These are phyloP conservation scores for Pleomassaria siparia DNA, from an alignment of 2,329 filamentous ascomycete genomes.

Conservation along the genomic window DNA sequence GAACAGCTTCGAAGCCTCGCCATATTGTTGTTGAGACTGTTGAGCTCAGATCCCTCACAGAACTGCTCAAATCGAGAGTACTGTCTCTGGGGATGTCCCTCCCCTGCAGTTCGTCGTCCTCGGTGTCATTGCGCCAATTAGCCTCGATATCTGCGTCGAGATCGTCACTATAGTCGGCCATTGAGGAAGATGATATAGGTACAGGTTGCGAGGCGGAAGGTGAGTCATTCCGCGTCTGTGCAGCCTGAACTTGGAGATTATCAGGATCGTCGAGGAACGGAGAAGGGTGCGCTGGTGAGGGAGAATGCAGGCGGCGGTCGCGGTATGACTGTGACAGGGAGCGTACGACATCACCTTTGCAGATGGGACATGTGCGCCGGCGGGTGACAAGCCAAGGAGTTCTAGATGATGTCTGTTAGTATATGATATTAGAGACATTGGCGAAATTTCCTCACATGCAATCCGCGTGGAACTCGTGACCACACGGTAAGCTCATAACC, in stretches of 20 bases:
- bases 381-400: constrained; percentile 96
- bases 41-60: constrained; percentile 33
- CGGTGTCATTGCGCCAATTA: constrained; percentile 40
- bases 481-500: constrained; percentile 96
- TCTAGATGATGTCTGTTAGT: constrained; percentile 51
- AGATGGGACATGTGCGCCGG: constrained; percentile 95
- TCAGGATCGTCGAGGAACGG: constrained; percentile 42
- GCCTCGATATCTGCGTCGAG: constrained; percentile 34
- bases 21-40: constrained; percentile 39
- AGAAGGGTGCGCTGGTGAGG: constrained; percentile 21
- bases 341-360: constrained; percentile 91
- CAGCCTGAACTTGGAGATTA: constrained; percentile 49
- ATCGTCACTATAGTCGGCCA: constrained; percentile 8
- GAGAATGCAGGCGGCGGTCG: constrained; percentile 22
- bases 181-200: constrained; percentile 24
- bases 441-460: constrained; percentile 83
- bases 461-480: constrained; percentile 95
- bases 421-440: constrained; percentile 4
- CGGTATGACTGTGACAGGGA: constrained; percentile 39
- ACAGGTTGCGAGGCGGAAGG: constrained; percentile 55
- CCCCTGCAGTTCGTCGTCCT: constrained; percentile 51
- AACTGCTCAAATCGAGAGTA: constrained; percentile 21
- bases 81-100: constrained; percentile 17
- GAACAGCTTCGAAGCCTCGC: constrained; percentile 37
- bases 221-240: constrained; percentile 49